Conservation (phyloP, 192 early-diverging fungal genomes). For the Rhizophagus sp. region DNA sequence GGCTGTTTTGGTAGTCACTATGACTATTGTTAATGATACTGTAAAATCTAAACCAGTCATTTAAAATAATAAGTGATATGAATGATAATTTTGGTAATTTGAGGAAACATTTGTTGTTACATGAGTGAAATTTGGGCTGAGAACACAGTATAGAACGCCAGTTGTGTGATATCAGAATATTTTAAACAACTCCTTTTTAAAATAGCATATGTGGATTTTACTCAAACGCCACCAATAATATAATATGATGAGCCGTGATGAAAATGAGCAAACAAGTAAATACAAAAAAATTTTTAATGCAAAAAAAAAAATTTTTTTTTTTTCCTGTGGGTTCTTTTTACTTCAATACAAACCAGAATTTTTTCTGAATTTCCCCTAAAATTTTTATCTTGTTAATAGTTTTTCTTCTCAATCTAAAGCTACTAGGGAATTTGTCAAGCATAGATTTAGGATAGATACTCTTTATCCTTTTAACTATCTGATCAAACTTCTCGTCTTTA, state of each 20-base stretch:
- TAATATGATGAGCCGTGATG: neutral
- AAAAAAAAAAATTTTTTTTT: neutral
- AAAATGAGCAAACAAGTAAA: neutral
- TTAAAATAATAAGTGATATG: too few species aligned
- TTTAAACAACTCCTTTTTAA: neutral
- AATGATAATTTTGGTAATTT: too few species aligned
- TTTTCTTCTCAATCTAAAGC: neutral
- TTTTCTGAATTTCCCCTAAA: neutral
- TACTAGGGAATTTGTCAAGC: neutral
- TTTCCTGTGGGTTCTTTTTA: neutral
- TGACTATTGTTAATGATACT: too few species aligned
- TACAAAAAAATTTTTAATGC: conserved; percentile 2
- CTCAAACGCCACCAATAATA: conserved; percentile 8
- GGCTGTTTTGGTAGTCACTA: too few species aligned
- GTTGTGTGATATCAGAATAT: neutral
- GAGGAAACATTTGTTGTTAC: neutral
- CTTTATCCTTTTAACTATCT: conserved; percentile 5
- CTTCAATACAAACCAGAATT: neutral
- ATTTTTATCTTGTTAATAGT: neutral
- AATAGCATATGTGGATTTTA: neutral
- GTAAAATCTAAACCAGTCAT: too few species aligned
- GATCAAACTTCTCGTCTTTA: conserved; percentile 10
- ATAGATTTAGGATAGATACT: neutral
- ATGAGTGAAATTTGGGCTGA: neutral
- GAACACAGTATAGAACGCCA: neutral